Evolutionary conservation across 2,329 filamentous ascomycete genomes (phyloP).

Genomic region (Pseudogymnoascus sp.): DNA sequence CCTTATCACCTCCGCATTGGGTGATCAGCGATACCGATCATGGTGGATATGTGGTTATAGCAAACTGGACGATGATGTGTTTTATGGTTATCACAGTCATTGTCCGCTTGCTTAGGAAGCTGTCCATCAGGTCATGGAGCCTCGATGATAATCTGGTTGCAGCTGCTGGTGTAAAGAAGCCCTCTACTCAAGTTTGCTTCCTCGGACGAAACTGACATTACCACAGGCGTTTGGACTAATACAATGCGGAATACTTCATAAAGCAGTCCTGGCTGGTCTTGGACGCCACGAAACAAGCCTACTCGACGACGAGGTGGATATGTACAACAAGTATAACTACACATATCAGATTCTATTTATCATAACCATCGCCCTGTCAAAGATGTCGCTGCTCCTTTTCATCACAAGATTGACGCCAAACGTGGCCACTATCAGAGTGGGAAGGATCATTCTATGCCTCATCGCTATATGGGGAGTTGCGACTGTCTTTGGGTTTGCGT

Average conservation of each 20-base stretch:
- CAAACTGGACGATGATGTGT: slow-evolving; percentile 4
- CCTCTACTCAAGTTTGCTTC: background rate
- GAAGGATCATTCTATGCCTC: slow-evolving; percentile 13
- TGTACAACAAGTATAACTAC: slow-evolving; percentile 20
- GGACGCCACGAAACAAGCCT: slow-evolving; percentile 26
- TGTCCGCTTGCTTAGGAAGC: background rate
- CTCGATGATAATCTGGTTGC: background rate
- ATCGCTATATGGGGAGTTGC: slow-evolving; percentile 19
- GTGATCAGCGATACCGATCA: background rate
- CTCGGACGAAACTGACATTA: background rate
- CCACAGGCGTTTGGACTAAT: background rate
- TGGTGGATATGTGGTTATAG: slow-evolving; percentile 1
- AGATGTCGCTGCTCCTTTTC: slow-evolving; percentile 22
- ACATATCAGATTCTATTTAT: slow-evolving; percentile 23
- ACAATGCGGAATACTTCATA: slow-evolving; percentile 9
- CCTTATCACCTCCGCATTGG: background rate
- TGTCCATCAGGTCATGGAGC: slow-evolving; percentile 3
- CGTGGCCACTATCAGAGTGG: slow-evolving; percentile 14
- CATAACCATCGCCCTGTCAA: slow-evolving; percentile 20
- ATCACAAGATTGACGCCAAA: slow-evolving; percentile 17
- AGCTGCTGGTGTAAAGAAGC: background rate
- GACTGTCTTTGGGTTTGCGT: slow-evolving; percentile 18
- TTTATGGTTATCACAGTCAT: background rate
- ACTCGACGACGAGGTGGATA: background rate
- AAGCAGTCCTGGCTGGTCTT: slow-evolving; percentile 17